phyloP scores from a whole-genome alignment of 129 eudicot genomes.

The Pittosporum tobira region DNA sequence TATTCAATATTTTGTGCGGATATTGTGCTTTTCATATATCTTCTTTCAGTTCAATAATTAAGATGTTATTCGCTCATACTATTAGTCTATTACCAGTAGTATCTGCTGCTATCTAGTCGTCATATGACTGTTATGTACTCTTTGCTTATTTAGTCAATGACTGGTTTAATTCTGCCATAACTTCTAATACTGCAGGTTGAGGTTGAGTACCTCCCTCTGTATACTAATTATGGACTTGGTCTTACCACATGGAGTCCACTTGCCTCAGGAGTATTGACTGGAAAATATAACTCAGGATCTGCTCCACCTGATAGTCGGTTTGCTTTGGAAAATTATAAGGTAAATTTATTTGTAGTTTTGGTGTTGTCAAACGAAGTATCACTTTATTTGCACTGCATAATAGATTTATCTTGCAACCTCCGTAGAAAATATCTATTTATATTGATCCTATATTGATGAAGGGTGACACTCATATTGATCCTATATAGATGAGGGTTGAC shows the following conservation, averaged over 20 bases:
- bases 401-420: neutral
- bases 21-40: neutral
- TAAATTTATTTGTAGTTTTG: constrained; percentile 3
- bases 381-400: neutral
- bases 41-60: too few species aligned
- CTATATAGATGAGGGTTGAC: too few species aligned
- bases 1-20: neutral
- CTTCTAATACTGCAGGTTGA: constrained; percentile 55
- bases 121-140: neutral
- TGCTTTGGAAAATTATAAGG: constrained; percentile 90
- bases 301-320: constrained; percentile 80
- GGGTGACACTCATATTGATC: too few species aligned
- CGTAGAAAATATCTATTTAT: too few species aligned
- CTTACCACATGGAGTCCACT: constrained; percentile 99
- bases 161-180: neutral
- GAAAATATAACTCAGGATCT: constrained; percentile 58
- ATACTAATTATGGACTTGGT: constrained; percentile 71
- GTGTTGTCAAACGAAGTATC: neutral
- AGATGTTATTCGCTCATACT: neutral
- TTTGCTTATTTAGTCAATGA: neutral
- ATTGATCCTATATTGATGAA: too few species aligned
- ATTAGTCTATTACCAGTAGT: neutral
- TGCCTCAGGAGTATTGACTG: constrained; percentile 90
- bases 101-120: neutral
- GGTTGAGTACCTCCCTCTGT: constrained; percentile 68